A percentile compares a stretch with the other conserved stretches of the same genome.
phyloP scores from a whole-genome alignment of 352 stramenopile species.

The Phytopythium vexans region DNA sequence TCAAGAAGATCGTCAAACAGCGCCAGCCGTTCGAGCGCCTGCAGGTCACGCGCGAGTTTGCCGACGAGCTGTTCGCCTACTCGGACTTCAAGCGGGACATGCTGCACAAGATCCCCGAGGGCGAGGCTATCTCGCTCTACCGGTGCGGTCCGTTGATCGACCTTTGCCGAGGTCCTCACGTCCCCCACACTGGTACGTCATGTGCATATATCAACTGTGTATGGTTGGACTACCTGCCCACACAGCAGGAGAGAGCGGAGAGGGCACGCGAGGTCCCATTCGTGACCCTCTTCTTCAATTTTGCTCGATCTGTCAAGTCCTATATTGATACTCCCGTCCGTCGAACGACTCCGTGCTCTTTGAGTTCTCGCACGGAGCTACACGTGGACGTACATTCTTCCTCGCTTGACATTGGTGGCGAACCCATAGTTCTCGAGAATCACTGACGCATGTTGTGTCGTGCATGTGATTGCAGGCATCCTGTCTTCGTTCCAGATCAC shows the following conservation, averaged over 20 bases:
- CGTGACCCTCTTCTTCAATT: conserved; percentile 11
- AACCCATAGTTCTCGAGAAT: conserved; percentile 1
- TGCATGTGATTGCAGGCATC: conserved; percentile 34
- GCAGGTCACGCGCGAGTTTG: conserved; percentile 90
- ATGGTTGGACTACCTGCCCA: conserved; percentile 43
- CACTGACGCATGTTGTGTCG: conserved; percentile 10
- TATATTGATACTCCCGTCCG: conserved; percentile 42
- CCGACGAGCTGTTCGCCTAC: conserved; percentile 89
- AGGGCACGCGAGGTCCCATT: conserved; percentile 45
- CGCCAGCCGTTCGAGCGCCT: conserved; percentile 92
- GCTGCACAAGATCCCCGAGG: conserved; percentile 93
- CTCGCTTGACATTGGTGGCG: not conserved
- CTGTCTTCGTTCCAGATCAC: conserved; percentile 95
- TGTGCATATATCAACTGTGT: conserved; percentile 12
- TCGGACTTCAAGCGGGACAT: conserved; percentile 97
- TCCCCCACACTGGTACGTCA: conserved; percentile 90
- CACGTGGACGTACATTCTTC: conserved; percentile 70
- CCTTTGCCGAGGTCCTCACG: conserved; percentile 95
- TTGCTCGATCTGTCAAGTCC: conserved; percentile 25
- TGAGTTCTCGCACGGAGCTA: conserved; percentile 69
- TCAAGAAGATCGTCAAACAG: conserved; percentile 96
- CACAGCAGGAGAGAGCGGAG: conserved; percentile 85
- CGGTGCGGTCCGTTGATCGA: conserved; percentile 97
- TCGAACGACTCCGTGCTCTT: conserved; percentile 77
- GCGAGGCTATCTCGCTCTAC: conserved; percentile 96